phyloP scores from a whole-genome alignment of 257 asterid genomes.

The Sherardia arvensis region DNA sequence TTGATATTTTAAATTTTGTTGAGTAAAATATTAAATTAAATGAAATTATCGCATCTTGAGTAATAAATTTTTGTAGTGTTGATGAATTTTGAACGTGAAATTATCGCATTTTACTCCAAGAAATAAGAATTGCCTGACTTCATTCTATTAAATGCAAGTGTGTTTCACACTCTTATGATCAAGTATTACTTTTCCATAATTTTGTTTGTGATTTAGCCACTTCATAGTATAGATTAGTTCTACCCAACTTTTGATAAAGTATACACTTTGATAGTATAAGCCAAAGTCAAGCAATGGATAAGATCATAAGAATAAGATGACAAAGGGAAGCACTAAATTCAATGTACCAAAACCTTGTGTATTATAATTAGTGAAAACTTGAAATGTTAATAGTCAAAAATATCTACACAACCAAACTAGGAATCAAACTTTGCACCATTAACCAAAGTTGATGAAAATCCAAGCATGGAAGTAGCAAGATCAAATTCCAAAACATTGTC shows the following conservation, averaged over 20 bases:
- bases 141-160: no score
- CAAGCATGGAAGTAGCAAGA: conserved; percentile 69
- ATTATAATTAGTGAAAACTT: not conserved
- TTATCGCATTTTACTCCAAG: no score
- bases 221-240: not conserved
- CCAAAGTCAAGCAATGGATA: no score
- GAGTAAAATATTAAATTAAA: no score
- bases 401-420: not conserved
- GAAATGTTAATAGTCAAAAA: not conserved
- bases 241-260: not conserved
- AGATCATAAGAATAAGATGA: no score
- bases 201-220: not conserved
- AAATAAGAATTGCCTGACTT: no score
- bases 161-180: no score
- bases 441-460: conserved; percentile 42
- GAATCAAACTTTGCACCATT: conserved; percentile 11
- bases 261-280: not conserved
- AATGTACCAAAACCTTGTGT: not conserved
- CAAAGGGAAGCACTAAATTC: no score
- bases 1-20: no score
- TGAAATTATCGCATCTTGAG: no score
- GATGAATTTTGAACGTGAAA: no score
- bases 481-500: conserved; percentile 59
- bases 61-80: no score
- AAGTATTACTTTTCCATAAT: not conserved